Base-by-base conservation (phyloP, 2,329 filamentous ascomycete species). In the Huntiella bhutanensis region DNA sequence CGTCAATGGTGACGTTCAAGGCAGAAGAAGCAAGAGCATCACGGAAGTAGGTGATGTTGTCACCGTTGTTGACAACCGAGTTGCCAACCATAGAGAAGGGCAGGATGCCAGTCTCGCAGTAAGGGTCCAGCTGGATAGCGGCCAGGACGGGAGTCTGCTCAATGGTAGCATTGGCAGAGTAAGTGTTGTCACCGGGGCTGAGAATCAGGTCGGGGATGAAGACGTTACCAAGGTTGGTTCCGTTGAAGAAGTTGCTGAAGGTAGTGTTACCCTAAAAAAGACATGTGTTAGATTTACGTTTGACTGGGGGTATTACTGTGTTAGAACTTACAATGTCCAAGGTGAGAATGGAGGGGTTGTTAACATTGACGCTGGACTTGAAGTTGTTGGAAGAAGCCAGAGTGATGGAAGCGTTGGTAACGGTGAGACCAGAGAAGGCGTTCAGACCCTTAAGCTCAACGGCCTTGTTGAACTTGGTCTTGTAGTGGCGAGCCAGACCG, bases 321-420 rank as follows among this genome's bases (percentile, higher is more conserved):
- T 16, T 2, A 41, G 12, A 32, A 63, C 69, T 61, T 62, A 75
- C 73, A 54, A 82, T 70, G 33, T 78, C 69, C 45, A 82, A 65
- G n/a, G 68, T 73, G 55, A 79, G 67, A 44, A 72, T 60, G 1
- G 77, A 79, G 5, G 66, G 68, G 58, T 82, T 83, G 52, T 74
- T 75, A 43, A 82, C 76, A 48, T 64, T 63, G 48, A 70, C 68
- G 11, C 63, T 69, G 53, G 69, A 77, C 44, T 67, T 61, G 60
- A 82, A 77, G 62, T 81, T 82, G 56, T 54, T 48, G 38, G 41
- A 33, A 8, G 34, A 34, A 51, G 55, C 48, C 22, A 67, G 54
- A 33, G 64, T 58, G 52, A 79, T 66, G 37, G 60, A 60, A 51
- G 71, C 65, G 36, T 72, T 61, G 45, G 59, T 64, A 49, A 78